Base-by-base conservation (phyloP, 2,329 filamentous ascomycete species). In the Pyrenophora graminea region DNA sequence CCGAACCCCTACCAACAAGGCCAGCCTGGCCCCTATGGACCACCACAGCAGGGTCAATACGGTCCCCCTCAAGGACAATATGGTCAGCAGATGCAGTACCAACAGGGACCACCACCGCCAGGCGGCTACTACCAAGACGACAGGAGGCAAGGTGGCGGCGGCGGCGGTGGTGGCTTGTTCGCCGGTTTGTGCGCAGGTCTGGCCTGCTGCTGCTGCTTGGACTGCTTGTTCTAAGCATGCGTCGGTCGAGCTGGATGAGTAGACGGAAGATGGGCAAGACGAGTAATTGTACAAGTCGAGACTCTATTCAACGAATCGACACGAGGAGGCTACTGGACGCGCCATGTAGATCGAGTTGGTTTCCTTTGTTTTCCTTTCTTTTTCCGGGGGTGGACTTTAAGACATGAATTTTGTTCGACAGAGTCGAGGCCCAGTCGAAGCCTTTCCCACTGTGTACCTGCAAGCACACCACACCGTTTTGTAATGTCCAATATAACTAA, bases 141-240 rank as follows among this genome's bases (percentile, higher is more conserved):
- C n/a, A 68, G 56, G 55, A 68, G 55, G 37, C 48, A 67, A 13
- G 45, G 30, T 33, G 68, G 69, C 7, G 62, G 69, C 6, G 62
- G 66, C 13, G 66, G 48, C n/a, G 51, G 61, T 19, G 71, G 68
- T 3, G 78, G 78, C 2, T 63, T 79, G 30, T 69, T 77, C 32
- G 74, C 74, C 3, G 78, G 72, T 13, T 56, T 78, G 37, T 64
- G 78, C 53, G 79, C 73, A 8, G 72, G 69, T 47, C 55, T 80
- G 65, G 78, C 79, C 32, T 80, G 78, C 61, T 81, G 79, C 59
- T 81, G 79, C 60, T 81, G 79, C 71, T 72, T 81, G 68, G 79
- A 81, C 57, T 73, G 77, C 53, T 63, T 81, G 62, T 79, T 80
- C 58, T 80, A 77, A 61, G 48, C 25, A 34, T 19, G 19, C 6